Base-by-base conservation (phyloP, 2,329 filamentous ascomycete species). In the Aspergillus pseudotamarii region DNA sequence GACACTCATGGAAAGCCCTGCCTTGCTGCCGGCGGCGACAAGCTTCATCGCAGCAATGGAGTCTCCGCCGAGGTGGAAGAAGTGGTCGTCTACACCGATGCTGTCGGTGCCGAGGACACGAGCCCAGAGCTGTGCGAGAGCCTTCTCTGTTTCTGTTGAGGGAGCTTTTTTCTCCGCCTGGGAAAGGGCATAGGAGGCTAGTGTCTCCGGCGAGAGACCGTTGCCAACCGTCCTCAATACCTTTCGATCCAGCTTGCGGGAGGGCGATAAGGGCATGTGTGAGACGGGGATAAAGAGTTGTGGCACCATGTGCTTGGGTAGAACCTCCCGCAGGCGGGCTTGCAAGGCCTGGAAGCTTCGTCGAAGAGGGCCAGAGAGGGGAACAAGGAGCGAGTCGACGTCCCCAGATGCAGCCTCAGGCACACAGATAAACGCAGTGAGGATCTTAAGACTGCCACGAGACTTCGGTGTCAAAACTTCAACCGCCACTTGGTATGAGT, bases 61-160 rank as follows among this genome's bases (percentile, higher is more conserved):
- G 32, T 74, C 72, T 10, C 73, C 73, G 16, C 73, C 73, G n/a
- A 73, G 60, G 19, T 65, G 62, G 59, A 75, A 73, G 63, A 75
- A 75, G 46, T 67, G n/a, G 21, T 36, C 50, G 1, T 61, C 59
- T 10, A 32, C 53, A 12, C 50, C 38, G 43, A 61, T 34, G 8
- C 12, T 8, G 8, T 57, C 59, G 2, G 48, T 41, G 23, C 45
- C 45, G 10, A 61, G 59, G 1, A 38, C 57, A 34, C 48, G 32
- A 8, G 59, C 59, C 59, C 59, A 61, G 23, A 50, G 46, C 6
- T 30, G 46, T n/a, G 46, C 46, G 23, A 50, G 46, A 19, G 46
- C 46, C 23, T 50, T 50, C 26, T 50, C 23, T 50, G 46, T 50
- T 28, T 50, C 23, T 6, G 46, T 50, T 6, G 46, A 50, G 14